Evolutionary conservation across 805 yeast species (phyloP), one percentile per base, ranked within the genome.

Genomic region (Candida argentea): DNA sequence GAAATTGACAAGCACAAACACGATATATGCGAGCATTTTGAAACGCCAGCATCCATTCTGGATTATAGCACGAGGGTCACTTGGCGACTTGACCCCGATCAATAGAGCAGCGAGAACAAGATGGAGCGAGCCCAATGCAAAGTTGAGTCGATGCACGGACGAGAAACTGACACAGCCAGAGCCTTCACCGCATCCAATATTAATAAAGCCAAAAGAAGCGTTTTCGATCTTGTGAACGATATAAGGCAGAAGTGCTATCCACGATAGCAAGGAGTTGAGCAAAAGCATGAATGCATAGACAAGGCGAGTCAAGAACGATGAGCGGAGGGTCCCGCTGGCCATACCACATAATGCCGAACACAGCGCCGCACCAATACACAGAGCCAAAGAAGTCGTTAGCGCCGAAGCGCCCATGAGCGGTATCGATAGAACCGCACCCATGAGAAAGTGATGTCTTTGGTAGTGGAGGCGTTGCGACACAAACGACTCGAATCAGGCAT

Each of bases 1-100:
- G 52, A 85, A 91, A 22, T 87, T 69, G 4, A 73, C 35, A 5
- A 73, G 63, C 4, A 77, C 55, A 11, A 85, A 59, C 3, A 57
- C 44, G 11, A 70, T 30, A 74, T 87, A 79, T 3, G 64, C 52
- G 6, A 74, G 43, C 7, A 84, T 52, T 53, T 91, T 91, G 26
- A 76, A 45, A 24, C 77, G 70, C 99, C 99, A 91, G 61, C 72
- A 79, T 3, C 95, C 94, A 51, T 93, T 91, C 50, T 91, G 98
- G 24, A 91, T 65, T 14, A 69, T 72, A 0, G 91, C 77, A 24
- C 95, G 66, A 13, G 87, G 80, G 48, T 85, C 76, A 17, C 70
- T 55, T 1, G 94, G 77, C 1, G 91, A 76, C 38, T 73, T 74
- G 4, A 87, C 93, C 13, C 85, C 83, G 6, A 79, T 47, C 25